Evolutionary conservation across 768 basidiomycete species (phyloP), one percentile per base, ranked within the genome.

Genomic region (Postia placenta): DNA sequence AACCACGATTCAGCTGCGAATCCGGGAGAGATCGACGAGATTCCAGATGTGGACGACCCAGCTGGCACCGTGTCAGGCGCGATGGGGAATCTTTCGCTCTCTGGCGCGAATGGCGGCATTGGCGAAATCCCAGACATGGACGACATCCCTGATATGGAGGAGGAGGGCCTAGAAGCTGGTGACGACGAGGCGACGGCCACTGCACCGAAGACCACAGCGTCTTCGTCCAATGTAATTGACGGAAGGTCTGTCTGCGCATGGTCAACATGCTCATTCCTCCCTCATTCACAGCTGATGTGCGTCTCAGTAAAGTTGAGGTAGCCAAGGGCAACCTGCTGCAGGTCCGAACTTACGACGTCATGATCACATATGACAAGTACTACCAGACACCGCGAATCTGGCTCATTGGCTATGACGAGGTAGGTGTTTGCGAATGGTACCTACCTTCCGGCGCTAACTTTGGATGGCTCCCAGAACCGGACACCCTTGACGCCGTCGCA

Each of bases 301-400:
- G 30, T n/a, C n/a, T n/a, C 53, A 90, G 85, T 54, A 69, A 80
- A 57, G 70, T 76, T 17, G 82, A 85, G 55, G 74, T 78, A 19
- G 79, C 82, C 27, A 89, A 83, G 53, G 82, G 81, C 49, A 96
- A 96, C 60, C 74, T 97, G 23, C 73, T 98, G 36, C 91, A 94
- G 76, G 92, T 98, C 35, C 81, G 96, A 61, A 99, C 95, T 11
- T 99, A 99, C 73, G 96, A 99, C 66, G 94, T 97, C 61, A 91
- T 96, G 87, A 98, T 99, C 74, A 92, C 91, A 42, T 99, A 98
- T 67, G 96, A 99, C 79, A 99, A 98, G 73, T 95, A 94, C 69
- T 98, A 99, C 69, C 96, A 98, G 67, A 97, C 94, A 11, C 96
- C 96, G 20, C 82, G 95, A 57, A 87, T 97, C 64, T 99, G 96